Evolutionary conservation across 2,329 filamentous ascomycete species (phyloP), one percentile per base, ranked within the genome.

Genomic region (Penicillium sp.): DNA sequence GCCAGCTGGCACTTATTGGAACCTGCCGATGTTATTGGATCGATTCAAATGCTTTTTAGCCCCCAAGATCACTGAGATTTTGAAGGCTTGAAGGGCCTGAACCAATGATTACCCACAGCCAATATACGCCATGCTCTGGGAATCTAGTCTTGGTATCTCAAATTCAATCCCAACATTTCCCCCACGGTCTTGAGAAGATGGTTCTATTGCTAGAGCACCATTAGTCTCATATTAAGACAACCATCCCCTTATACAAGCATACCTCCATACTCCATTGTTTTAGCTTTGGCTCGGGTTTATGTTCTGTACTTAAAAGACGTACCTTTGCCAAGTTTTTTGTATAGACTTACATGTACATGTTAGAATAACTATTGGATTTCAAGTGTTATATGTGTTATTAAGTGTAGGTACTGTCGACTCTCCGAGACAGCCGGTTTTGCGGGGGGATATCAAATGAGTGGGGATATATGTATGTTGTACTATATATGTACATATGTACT

Each of bases 1-100:
- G 94, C 94, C 16, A 87, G 86, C 63, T 97, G 90, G 87, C 92
- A 97, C 73, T 78, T 97, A 11, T 81, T 95, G 9, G 92, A 97
- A 72, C 91, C 94, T 0, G 80, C 86, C 55, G 92, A 97, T 72
- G 91, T 97, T 53, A 88, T 97, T 64, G 87, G 89, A 33, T 78
- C 78, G 22, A 74, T 85, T 36, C 77, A 78, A 26, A 69, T 82
- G 61, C 74, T 85, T n/a, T 83, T 83, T 60, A 81, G 77, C 44
- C 61, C 64, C 40, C 65, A 64, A 53, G 68, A 71, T 25, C 63
- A 67, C 47, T 69, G 59, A 62, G 46, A 25, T 12, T 17, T 19
- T 19, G 40, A 25, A 22, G 22, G 22, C 22, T 3, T 22, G 22
- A 22, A 22, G 22, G 25, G 14, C 12, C 7, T 33, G 10, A 16